Evolutionary conservation across 495 filamentous ascomycete species (phyloP).

Genomic region (Monascus purpureus): DNA sequence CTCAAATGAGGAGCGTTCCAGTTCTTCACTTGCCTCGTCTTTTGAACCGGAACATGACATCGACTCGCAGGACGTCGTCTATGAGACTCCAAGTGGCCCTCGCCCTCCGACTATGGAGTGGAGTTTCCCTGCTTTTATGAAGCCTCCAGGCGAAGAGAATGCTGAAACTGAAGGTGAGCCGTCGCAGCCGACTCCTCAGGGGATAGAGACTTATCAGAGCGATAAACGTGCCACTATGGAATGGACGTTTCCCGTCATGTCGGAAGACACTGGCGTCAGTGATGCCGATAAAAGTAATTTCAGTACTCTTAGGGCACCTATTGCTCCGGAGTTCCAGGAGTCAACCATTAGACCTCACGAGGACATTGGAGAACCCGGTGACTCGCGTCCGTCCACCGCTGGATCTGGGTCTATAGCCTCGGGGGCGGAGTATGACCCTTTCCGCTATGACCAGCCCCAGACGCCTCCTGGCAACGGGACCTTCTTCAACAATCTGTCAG

Average conservation of each 20-base stretch:
- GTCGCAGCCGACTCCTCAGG: constrained; percentile 2
- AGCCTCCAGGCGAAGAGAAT: constrained; percentile 11
- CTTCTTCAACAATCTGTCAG: constrained; percentile 12
- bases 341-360: constrained; percentile 4
- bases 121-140: constrained; percentile 29
- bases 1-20: constrained; percentile 22
- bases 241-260: constrained; percentile 37
- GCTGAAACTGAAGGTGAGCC: constrained; percentile 1
- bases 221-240: constrained; percentile 27
- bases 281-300: constrained; percentile 12
- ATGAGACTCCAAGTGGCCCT: constrained; percentile 21
- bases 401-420: constrained; percentile 24
- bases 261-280: constrained; percentile 4
- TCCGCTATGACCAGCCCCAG: constrained; percentile 27
- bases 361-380: not conserved
- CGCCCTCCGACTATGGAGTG: constrained; percentile 37
- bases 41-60: constrained; percentile 1
- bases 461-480: constrained; percentile 10
- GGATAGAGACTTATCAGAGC: constrained; percentile 8
- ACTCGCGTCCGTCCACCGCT: constrained; percentile 29
- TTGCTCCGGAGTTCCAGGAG: constrained; percentile 9
- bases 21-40: constrained; percentile 9
- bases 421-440: constrained; percentile 31
- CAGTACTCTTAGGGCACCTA: constrained; percentile 24
- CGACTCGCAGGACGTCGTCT: constrained; percentile 14